Evolutionary conservation across 2,329 filamentous ascomycete genomes (phyloP).

Genomic region (Scorias spongiosa): DNA sequence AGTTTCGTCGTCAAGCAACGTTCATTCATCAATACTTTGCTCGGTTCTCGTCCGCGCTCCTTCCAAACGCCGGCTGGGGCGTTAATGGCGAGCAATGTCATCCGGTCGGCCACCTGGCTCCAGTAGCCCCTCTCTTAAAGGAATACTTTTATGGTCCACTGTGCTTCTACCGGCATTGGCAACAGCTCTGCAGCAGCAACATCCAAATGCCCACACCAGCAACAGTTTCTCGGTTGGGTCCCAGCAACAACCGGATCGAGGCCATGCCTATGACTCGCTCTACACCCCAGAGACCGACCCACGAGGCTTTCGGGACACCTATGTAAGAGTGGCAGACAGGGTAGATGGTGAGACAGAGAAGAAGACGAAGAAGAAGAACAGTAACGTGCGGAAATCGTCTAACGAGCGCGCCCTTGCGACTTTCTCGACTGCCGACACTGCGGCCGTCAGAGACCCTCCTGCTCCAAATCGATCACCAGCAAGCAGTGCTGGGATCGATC

Average conservation of each 20-base stretch:
- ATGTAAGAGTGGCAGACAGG: constrained; percentile 7
- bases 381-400: constrained; percentile 16
- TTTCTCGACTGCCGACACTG: constrained; percentile 73
- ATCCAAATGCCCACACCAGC: constrained; percentile 10
- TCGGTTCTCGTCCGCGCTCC: neutral
- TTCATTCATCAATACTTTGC: no score
- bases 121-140: constrained; percentile 12
- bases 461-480: constrained; percentile 35
- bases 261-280: constrained; percentile 11
- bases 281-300: constrained; percentile 13
- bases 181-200: constrained; percentile 26
- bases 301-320: constrained; percentile 13
- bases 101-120: constrained; percentile 16
- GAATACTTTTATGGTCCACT: constrained; percentile 16
- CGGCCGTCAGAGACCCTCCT: constrained; percentile 89
- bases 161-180: constrained; percentile 15
- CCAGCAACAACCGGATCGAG: constrained; percentile 6
- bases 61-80: neutral
- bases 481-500: constrained; percentile 43
- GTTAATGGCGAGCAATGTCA: constrained; percentile 9
- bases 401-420: constrained; percentile 94
- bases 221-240: constrained; percentile 8
- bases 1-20: no score
- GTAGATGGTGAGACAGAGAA: constrained; percentile 8
- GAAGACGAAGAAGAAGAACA: constrained; percentile 4